Base-by-base conservation (phyloP, 1,139 yeast species). In the Pichia sp. region DNA sequence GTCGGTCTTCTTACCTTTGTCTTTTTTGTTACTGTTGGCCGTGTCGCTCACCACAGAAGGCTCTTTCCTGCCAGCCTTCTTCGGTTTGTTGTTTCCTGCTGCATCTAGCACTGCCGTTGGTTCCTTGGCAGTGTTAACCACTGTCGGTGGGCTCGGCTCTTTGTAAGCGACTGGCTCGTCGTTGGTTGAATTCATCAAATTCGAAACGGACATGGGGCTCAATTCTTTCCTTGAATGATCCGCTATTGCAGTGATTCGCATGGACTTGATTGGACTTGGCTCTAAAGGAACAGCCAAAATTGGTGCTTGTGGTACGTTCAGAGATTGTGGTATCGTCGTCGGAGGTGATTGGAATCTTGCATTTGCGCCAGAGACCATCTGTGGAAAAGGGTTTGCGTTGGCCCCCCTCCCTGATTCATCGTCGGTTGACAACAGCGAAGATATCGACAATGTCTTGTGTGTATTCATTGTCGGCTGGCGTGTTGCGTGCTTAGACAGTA, bases 201-300 rank as follows among this genome's bases (percentile, higher is more conserved):
- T 50, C 1, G 50, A 41, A 2, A 54, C 53, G n/a, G 54, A 47
- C 57, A 54, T 54, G 8, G 50, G 51, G 30, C 53, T 47, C 7
- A 31, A 13, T 1, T 16, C 19, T 45, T 48, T 45, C 8, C 41
- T 38, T 30, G 38, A 13, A 13, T 19, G 26, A 19, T 46, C 49
- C 8, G 41, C 7, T 2, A 38, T n/a, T 38, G 41, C 13, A 38
- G 10, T 15, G 8, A 23, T 32, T 31, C 38, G n/a, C 13, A 34
- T 13, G 15, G 26, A 13, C 26, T 34, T 23, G 3, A 29, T 11
- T 8, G 47, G 41, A 13, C 15, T 38, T 13, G 16, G 15, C 5
- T 38, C 15, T 7, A 38, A 7, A 13, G 41, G 19, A 5, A 13
- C 16, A 38, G 41, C 6, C 8, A 16, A 16, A 38, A 38, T 3